Base-by-base conservation (phyloP, 495 filamentous ascomycete genomes). In the Penicillium salamii region DNA sequence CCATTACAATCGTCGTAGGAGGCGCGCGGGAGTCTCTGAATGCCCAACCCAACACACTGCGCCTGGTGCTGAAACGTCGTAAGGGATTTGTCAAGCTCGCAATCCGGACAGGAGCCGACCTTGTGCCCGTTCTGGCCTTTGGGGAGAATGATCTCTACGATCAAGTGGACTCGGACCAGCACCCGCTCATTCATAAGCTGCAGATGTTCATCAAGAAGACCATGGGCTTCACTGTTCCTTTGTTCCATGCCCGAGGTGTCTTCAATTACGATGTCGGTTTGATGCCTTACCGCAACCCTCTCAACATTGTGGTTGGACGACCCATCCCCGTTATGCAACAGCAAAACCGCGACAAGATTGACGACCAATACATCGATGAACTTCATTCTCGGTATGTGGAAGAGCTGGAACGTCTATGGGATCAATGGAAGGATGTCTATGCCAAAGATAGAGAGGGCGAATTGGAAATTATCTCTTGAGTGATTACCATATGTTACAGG, bases 241-340 rank as follows among this genome's bases (percentile, higher is more conserved):
- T 96, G 23, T 84, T 97, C 49, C 91, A 96, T 69, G 91, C 91
- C 2, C 66, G 90, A 13, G 93, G 93, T 1, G 85, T 97, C 7
- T 97, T 97, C 67, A 98, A 98, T 61, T 97, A 98, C 54, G 93
- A 98, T 64, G 88, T 96, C 1, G 93, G 93, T 1, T 62, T 97
- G 44, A 88, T 97, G 88, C 93, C 93, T 6, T 97, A 97, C 67
- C 80, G 95, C 28, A 73, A 84, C 29, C 85, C 90, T 13, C 55
- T 98, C 33, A 92, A 97, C 59, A 79, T 95, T 28, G 91, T 98
- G 7, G 88, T 95, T 6, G 92, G 91, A 2, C 73, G 78, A 48
- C 89, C 91, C 2, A 87, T 96, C 46, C 74, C 78, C 46, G 87
- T 95, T 13, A 67, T 74, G 54, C 79, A 82, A 60, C 70, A 81